A percentile compares a stretch with the other conserved stretches of the same genome.
Evolutionary conservation across 495 filamentous ascomycete genomes (phyloP).

Genomic region (Aspergillus asperescens): DNA sequence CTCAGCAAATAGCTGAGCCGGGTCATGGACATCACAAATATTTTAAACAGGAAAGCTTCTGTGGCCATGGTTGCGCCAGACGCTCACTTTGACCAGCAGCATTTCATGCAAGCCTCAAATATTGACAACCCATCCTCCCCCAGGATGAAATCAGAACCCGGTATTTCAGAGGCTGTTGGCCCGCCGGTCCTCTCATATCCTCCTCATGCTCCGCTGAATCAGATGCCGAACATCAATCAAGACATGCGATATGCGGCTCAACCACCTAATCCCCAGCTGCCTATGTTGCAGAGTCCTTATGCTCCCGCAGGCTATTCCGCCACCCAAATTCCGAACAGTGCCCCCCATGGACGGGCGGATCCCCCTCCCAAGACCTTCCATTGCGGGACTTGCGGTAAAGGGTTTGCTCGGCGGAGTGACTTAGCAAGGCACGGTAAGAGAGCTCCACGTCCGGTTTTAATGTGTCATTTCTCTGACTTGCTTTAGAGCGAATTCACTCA

Average conservation of each 20-base stretch:
- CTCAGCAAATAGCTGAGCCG: conserved; percentile 34
- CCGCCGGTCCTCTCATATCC: conserved; percentile 53
- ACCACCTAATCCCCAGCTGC: conserved; percentile 49
- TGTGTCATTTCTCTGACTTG: conserved; percentile 7
- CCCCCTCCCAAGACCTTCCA: conserved; percentile 75
- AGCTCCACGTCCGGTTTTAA: not conserved
- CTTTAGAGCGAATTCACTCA: conserved; percentile 86
- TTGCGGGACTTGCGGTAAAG: conserved; percentile 87
- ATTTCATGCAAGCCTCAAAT: conserved; percentile 44
- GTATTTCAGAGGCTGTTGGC: conserved; percentile 65
- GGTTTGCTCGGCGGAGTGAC: conserved; percentile 90
- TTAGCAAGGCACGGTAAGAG: conserved; percentile 85
- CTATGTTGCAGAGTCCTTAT: conserved; percentile 51
- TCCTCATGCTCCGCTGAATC: conserved; percentile 46
- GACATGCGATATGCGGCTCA: conserved; percentile 53
- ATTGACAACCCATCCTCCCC: conserved; percentile 45
- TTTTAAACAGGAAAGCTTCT: conserved; percentile 60
- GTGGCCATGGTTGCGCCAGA: conserved; percentile 49
- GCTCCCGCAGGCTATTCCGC: conserved; percentile 37
- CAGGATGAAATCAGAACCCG: conserved; percentile 58
- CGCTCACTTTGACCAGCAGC: conserved; percentile 49
- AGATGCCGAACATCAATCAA: conserved; percentile 43
- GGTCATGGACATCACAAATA: conserved; percentile 67
- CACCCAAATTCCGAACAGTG: conserved; percentile 31
- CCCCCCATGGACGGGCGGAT: conserved; percentile 43